Conservation (phyloP, 164 flowering plant genomes). For the Vitis vinifera region DNA sequence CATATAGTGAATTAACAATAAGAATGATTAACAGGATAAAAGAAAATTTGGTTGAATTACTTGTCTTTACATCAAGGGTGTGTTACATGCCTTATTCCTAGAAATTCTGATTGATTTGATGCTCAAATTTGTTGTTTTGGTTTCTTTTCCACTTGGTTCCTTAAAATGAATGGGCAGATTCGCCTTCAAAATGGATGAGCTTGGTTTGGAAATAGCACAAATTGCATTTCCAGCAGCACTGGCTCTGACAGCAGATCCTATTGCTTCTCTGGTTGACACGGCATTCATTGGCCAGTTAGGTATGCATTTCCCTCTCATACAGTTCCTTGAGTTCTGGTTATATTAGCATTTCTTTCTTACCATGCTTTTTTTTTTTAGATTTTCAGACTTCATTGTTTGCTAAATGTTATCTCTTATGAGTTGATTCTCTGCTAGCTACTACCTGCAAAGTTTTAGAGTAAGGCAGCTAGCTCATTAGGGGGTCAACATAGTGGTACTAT, state of each 20-base stretch:
- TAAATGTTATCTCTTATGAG: too few species aligned
- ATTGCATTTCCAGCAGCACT: slow-evolving; percentile 87
- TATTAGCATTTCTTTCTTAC: neutral
- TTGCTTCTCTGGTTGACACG: slow-evolving; percentile 84
- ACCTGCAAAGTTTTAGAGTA: too few species aligned
- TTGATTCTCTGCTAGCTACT: too few species aligned
- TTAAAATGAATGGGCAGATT: slow-evolving; percentile 27
- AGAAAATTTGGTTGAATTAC: too few species aligned
- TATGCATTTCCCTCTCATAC: slow-evolving; percentile 9
- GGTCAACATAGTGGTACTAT: too few species aligned
- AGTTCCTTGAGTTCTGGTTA: neutral
- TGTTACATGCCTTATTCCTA: too few species aligned
- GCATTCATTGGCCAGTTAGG: slow-evolving; percentile 89
- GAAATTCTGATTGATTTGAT: neutral
- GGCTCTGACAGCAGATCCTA: slow-evolving; percentile 83
- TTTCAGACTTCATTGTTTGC: too few species aligned
- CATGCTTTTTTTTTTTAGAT: too few species aligned
- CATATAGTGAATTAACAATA: too few species aligned
- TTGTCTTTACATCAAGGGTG: too few species aligned
- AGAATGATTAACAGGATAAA: too few species aligned
- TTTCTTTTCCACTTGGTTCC: neutral
- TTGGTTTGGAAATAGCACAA: slow-evolving; percentile 64
- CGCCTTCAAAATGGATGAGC: slow-evolving; percentile 59
- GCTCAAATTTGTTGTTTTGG: neutral
- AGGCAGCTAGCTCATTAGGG: too few species aligned